Base-by-base conservation (phyloP, 169 alveolate species). In the Miamiensis avidus region DNA sequence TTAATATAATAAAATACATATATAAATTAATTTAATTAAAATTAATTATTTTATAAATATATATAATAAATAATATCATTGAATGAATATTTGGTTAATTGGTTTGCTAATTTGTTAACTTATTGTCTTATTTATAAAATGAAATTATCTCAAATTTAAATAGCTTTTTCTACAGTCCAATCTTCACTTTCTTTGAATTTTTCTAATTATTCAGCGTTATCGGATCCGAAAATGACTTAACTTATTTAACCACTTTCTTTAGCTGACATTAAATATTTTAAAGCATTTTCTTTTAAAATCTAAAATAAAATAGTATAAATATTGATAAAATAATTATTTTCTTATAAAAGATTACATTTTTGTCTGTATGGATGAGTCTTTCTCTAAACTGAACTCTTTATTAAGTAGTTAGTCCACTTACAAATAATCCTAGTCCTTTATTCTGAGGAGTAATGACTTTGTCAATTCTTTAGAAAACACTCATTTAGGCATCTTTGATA, bases 381-480 rank as follows among this genome's bases (percentile, higher is more conserved):
- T 16, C 25, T 34, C 84, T 34, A 11, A 27, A 29, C 30, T 82
- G 29, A 69, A 69, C 69, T 26, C 32, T 34, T 65, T 82, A 30
- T 1, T 82, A 78, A 29, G 29, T 16, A 82, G 33, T 82, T 69
- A 69, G 29, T 25, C 69, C 69, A 27, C 30, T 25, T n/a, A 65
- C 16, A 30, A 82, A 30, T 0, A 30, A 65, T 29, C 74, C 86
- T 34, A 89, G 76, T 27, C 95, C 95, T 83, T 91, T 91, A 30
- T 74, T 49, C 0, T 92, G 86, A 26, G 95, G 91, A 25, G 89
- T 93, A 27, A 89, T 27, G n/a, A 86, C 89, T 34, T 75, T 81
- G 69, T 88, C 95, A 34, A 91, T 74, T 76, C 81, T 85, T 74
- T 91, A 82, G 88, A 91, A 91, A 0, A 92, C 84, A 0, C 86